Conservation (phyloP, 768 basidiomycete species). For the Agrocybe pediades region DNA sequence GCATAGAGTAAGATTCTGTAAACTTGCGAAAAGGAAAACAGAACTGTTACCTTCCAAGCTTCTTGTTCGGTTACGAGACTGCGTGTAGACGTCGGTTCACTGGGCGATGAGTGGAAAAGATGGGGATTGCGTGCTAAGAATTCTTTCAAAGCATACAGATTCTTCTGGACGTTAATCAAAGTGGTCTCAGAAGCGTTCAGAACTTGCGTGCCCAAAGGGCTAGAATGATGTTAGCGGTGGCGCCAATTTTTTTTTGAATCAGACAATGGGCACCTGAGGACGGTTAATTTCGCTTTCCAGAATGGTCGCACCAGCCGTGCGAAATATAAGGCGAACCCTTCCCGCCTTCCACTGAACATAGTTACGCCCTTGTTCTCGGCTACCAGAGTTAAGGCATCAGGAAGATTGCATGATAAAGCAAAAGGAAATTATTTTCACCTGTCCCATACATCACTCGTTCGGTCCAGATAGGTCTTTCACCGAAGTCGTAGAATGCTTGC, state of each 20-base stretch:
- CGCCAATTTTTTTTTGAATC: not conserved
- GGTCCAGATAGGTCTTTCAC: conserved; percentile 81
- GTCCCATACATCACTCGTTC: conserved; percentile 79
- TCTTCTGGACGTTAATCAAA: conserved; percentile 75
- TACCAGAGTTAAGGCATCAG: conserved; percentile 18
- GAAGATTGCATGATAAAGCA: not conserved
- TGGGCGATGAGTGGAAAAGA: conserved; percentile 80
- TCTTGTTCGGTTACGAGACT: conserved; percentile 73
- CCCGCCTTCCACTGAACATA: conserved; percentile 84
- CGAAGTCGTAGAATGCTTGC: conserved; percentile 85
- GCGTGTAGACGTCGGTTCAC: conserved; percentile 62
- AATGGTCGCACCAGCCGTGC: conserved; percentile 82
- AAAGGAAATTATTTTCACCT: conserved; percentile 39
- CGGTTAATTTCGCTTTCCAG: conserved; percentile 84
- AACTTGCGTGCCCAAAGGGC: conserved; percentile 45
- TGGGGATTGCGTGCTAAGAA: conserved; percentile 83
- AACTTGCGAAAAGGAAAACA: not conserved
- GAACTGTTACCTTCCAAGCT: conserved; percentile 77
- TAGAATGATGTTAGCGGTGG: not conserved
- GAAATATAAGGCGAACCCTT: conserved; percentile 87
- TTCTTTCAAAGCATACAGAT: conserved; percentile 74
- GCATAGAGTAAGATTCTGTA: not conserved
- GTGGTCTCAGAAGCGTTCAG: conserved; percentile 63
- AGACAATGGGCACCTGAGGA: conserved; percentile 37
- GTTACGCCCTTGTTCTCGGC: conserved; percentile 73